Evolutionary conservation across 305 asterid genomes (phyloP), one percentile per base, ranked within the genome.

Genomic region (Fraxinus ornus): DNA sequence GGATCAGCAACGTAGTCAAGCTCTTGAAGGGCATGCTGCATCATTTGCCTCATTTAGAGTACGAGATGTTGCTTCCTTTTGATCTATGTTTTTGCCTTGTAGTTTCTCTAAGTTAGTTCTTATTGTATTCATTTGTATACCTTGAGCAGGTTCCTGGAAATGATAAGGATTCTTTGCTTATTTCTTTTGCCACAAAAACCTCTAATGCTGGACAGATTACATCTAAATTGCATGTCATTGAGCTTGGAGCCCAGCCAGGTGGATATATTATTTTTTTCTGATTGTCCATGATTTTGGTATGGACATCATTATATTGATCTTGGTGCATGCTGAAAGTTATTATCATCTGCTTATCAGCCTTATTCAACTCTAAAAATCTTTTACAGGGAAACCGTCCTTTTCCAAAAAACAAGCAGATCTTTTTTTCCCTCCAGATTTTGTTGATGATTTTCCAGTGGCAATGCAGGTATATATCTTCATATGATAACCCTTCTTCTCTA

Each of bases 241-340:
- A 97, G 93, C 97, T 94, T 79, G 99, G 99, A 86, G 99, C 99
- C 77, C 98, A 93, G 88, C 94, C 96, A 92, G 98, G 99, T 97
- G 80, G 52, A 10, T 87, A 80, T 81, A 33, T 82, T 37, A 19
- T 19, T 12, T 62, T 35, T 64, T 2, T 10, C 13, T 15, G 76
- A 37, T 49, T 72, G 1, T 64, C 75, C 52, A 21, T 26, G 28
- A 68, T 21, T n/a, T 36, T 52, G 71, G 83, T 76, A 47, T 84
- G 62, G 32, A 41, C 41, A 36, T 80, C 76, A 41, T 70, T 32
- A 68, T 73, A 75, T 77, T 1, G 78, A 62, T 41, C 79, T 75
- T 72, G 32, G 33, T 60, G n/a, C 22, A 57, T 77, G 39, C 80
- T n/a, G 80, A 21, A 77, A 28, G 41, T 77, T 30, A 77, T 52